Conservation (phyloP, 2,329 filamentous ascomycete genomes). For the Harringtonia aguacate region DNA sequence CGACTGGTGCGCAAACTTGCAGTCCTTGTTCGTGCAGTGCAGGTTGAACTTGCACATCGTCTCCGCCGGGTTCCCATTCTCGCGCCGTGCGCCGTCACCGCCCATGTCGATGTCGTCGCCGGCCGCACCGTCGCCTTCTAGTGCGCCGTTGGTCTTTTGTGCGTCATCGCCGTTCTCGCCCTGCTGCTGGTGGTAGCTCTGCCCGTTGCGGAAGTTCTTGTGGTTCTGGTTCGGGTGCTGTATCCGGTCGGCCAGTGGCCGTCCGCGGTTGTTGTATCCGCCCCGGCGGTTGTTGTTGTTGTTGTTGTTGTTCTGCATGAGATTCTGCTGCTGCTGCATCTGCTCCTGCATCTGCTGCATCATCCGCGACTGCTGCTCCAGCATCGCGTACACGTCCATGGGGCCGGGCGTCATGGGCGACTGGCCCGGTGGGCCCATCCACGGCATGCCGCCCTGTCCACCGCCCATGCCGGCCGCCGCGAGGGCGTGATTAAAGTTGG, state of each 20-base stretch:
- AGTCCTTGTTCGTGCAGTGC: slow-evolving; percentile 77
- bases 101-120: slow-evolving; percentile 56
- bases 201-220: slow-evolving; percentile 40
- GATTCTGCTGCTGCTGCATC: slow-evolving; percentile 40
- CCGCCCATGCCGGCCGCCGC: slow-evolving; percentile 29
- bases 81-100: slow-evolving; percentile 28
- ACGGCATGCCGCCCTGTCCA: slow-evolving; percentile 23
- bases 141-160: slow-evolving; percentile 19
- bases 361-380: slow-evolving; percentile 81
- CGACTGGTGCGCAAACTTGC: slow-evolving; percentile 89
- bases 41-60: slow-evolving; percentile 84
- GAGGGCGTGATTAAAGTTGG: slow-evolving; percentile 39
- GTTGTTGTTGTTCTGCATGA: too few species aligned
- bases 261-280: slow-evolving; percentile 27
- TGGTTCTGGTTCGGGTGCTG: slow-evolving; percentile 40
- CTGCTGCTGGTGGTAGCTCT: slow-evolving; percentile 22
- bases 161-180: slow-evolving; percentile 18
- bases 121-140: not conserved
- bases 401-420: slow-evolving; percentile 27
- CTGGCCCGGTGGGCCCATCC: slow-evolving; percentile 35
- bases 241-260: slow-evolving; percentile 67
- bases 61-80: slow-evolving; percentile 47
- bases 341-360: slow-evolving; percentile 66
- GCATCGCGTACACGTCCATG: slow-evolving; percentile 58
- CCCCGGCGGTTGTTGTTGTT: too few species aligned